phyloP scores from a whole-genome alignment of 2,329 filamentous ascomycete genomes.

The Aspergillus uvarum region DNA sequence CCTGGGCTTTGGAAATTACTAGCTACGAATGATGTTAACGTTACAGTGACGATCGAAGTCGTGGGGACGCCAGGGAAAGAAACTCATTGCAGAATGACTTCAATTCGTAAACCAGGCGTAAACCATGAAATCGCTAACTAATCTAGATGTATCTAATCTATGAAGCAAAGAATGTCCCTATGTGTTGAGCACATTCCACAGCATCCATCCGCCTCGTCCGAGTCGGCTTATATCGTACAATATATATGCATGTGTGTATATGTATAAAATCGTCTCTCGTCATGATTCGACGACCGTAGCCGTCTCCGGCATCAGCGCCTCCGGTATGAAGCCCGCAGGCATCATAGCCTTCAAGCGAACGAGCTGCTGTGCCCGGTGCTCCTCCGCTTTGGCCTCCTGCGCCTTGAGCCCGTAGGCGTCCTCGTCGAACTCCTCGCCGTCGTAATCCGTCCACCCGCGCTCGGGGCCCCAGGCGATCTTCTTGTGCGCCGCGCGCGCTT shows the following conservation, averaged over 20 bases:
- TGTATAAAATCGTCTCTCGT: not conserved
- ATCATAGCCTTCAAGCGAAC: not conserved
- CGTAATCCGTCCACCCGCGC: constrained; percentile 38
- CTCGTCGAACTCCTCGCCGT: constrained; percentile 22
- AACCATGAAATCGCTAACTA: not conserved
- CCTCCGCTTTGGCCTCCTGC: not conserved
- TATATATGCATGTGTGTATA: not conserved
- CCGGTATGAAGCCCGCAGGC: not conserved
- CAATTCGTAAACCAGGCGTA: not conserved
- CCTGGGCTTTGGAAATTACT: not conserved
- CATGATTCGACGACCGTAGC: not conserved
- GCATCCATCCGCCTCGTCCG: not conserved
- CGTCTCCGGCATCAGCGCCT: not conserved
- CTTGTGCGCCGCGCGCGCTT: constrained; percentile 34
- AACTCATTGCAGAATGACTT: not conserved
- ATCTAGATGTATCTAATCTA: not conserved
- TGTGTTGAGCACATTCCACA: not conserved
- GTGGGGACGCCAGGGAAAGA: not conserved
- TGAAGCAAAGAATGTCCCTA: not conserved
- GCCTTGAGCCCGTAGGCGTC: constrained; percentile 15
- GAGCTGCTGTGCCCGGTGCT: not conserved
- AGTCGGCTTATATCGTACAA: not conserved
- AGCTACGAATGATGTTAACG: constrained; percentile 10
- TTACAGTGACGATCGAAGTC: not conserved
- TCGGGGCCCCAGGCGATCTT: constrained; percentile 43